Percentiles rank a stretch among this genome's conserved stretches.
Conservation (phyloP, 345 rosid genomes). For the Gossypium bickii region DNA sequence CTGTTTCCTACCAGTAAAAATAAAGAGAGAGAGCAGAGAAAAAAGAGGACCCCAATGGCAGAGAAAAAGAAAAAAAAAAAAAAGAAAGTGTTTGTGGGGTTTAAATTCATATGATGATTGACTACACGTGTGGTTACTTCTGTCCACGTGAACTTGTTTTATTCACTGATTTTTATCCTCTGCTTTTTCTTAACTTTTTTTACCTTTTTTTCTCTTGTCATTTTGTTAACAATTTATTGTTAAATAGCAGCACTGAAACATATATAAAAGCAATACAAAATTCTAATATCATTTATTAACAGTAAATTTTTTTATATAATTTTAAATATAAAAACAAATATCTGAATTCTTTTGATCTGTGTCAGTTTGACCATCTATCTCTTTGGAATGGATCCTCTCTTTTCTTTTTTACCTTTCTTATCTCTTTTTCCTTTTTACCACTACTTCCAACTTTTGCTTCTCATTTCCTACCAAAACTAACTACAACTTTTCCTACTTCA, state of each 20-base stretch:
- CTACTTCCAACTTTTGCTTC: neutral
- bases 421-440: neutral
- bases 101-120: constrained; percentile 32
- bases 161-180: constrained; percentile 33
- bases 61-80: neutral
- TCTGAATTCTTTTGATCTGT: neutral
- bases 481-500: neutral
- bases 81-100: neutral
- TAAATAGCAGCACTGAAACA: no score
- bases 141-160: constrained; percentile 34
- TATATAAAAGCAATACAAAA: no score
- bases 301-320: no score
- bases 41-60: neutral
- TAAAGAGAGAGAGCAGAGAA: no score
- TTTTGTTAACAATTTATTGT: neutral
- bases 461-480: neutral
- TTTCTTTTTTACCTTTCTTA: neutral
- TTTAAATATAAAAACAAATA: neutral
- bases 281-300: no score
- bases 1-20: no score
- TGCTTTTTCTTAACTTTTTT: neutral
- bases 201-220: neutral
- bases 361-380: neutral
- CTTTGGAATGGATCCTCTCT: neutral
- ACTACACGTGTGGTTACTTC: constrained; percentile 58